Base-by-base conservation (phyloP, 768 basidiomycete species). In the Lactifluus echinatus region DNA sequence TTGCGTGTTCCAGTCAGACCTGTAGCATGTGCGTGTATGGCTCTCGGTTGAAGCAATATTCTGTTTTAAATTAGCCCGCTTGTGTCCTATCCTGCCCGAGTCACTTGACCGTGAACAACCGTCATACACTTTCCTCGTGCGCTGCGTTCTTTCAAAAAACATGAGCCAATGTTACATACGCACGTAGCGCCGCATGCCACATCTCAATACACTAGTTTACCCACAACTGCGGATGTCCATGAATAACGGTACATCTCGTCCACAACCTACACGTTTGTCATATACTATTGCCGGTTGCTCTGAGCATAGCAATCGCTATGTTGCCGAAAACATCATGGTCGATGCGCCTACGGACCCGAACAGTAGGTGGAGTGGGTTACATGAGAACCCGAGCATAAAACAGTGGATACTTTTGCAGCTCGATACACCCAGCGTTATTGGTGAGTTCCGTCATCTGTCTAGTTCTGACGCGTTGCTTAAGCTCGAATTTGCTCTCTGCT, bases 291-390 rank as follows among this genome's bases (percentile, higher is more conserved):
- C 76, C 0, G 75, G 76, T 21, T 80, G 80, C 37, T 84, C 85
- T n/a, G 78, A 85, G 34, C 85, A 86, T 68, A 87, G 85, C 63
- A 83, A 83, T 3, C 75, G 73, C 61, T 89, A 88, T 71, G 75
- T 73, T 26, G 77, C 86, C 2, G 80, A 87, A 58, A 84, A 89
- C 60, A 85, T 90, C 53, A 69, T 84, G 24, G 71, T 79, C 19
- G 82, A 89, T 68, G 75, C 73, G 19, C 85, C 85, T 0, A 68
- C 69, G 50, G 85, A 89, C 65, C 80, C 80, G 56, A 72, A 75
- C 3, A 89, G 85, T 66, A 72, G 89, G 72, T 90, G 87, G 88
- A 89, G 85, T 49, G 84, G 83, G 6, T 81, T 81, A 3, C 74
- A 79, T 47, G 81, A 83, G 42, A 75, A 77, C 5, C 68, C 76